Base-by-base conservation (phyloP, 2,329 filamentous ascomycete genomes). In the Aspergillus intermedius region DNA sequence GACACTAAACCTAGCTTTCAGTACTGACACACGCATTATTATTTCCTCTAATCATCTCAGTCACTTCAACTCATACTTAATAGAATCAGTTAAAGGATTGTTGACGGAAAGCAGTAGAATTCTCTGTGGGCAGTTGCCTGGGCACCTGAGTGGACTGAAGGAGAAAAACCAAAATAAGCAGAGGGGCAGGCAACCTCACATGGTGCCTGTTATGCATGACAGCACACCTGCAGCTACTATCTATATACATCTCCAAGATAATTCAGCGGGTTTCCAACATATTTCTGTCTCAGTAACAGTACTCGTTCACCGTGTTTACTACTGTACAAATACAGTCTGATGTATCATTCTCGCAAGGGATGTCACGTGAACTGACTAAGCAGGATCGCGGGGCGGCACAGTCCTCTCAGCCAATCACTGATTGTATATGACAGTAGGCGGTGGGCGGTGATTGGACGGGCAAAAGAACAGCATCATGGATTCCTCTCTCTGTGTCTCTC, bases 121-220 rank as follows among this genome's bases (percentile, higher is more conserved):
- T 13, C n/a, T 28, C 15, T 12, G 10, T 12, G 37, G 15, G 50
- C 51, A 57, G 64, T 67, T 63, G 64, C 63, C 57, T 50, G 59
- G 64, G 62, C 58, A 62, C 62, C 60, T 32, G 48, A 17, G 49
- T 57, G 54, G 49, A 53, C 52, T 48, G 48, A 62, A 62, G 54
- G 45, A 62, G 64, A 45, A 66, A 67, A 67, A 67, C 46, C 63
- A 67, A 65, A 67, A 67, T 61, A 67, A 67, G 53, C 53, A 55
- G 49, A 55, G 48, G 54, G 57, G 55, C 55, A 12, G 25, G 10
- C 25, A 28, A 9, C 10, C 25, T 30, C 10, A 12, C 25, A 30
- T 9, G 10, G 10, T 30, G 25, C 25, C 25, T 30, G 25, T 12
- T 30, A 30, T 30, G 10, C 25, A 30, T 30, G 25, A 4, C 25